These are phyloP conservation scores for Chlorella sp. DNA, from an alignment of 139 green algal genomes.

Conservation along the genomic window DNA sequence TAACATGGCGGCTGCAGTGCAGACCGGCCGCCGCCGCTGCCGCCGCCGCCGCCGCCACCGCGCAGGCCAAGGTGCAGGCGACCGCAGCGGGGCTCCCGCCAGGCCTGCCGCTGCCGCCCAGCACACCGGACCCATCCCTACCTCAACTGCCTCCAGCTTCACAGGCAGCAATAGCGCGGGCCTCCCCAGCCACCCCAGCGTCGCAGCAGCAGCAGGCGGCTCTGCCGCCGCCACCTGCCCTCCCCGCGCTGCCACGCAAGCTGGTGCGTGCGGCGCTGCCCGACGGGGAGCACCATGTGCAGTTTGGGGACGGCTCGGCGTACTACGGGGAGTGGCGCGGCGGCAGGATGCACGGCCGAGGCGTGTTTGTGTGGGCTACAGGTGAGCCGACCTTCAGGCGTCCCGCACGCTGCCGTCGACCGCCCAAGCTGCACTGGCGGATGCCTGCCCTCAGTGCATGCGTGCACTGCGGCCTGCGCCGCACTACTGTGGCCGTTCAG, in stretches of 20 bases:
- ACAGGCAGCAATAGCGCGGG: neutral
- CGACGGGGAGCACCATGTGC: slow-evolving; percentile 26
- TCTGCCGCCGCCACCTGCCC: neutral
- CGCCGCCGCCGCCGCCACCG: no score
- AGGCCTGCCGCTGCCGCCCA: neutral
- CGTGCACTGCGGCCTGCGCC: neutral
- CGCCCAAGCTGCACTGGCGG: neutral
- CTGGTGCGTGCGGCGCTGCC: slow-evolving; percentile 14
- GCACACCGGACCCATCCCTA: no score
- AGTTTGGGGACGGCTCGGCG: slow-evolving; percentile 27
- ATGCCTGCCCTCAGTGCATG: neutral
- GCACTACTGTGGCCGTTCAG: neutral
- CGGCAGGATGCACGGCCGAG: slow-evolving; percentile 67
- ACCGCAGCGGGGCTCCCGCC: neutral
- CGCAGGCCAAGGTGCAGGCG: neutral
- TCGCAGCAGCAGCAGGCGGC: neutral
- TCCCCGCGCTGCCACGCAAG: neutral
- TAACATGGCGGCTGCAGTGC: no score
- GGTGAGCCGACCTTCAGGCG: slow-evolving; percentile 35
- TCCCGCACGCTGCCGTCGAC: neutral
- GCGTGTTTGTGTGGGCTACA: slow-evolving; percentile 67
- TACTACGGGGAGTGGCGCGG: slow-evolving; percentile 46
- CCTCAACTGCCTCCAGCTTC: no score
- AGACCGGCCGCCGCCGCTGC: no score
- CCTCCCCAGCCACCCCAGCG: neutral